phyloP scores from a whole-genome alignment of 1,284 basidiomycete genomes.

The Ceratobasidium sp. region DNA sequence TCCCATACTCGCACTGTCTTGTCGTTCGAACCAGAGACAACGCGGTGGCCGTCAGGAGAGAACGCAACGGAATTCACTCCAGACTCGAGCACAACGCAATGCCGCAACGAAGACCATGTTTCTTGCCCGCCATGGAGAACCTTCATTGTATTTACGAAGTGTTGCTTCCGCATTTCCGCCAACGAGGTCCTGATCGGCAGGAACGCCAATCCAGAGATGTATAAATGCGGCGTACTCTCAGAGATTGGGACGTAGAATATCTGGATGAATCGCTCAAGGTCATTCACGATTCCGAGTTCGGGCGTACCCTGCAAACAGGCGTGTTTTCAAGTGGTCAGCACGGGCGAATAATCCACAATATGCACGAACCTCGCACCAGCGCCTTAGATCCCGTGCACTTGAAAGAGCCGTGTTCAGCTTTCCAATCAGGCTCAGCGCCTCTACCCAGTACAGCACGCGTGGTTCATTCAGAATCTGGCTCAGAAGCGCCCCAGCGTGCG shows the following conservation, averaged over 20 bases:
- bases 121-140: neutral
- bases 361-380: slow-evolving; percentile 22
- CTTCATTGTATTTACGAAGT: neutral
- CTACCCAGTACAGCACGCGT: slow-evolving; percentile 36
- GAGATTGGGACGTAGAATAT: neutral
- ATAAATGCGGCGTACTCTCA: neutral
- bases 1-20: neutral
- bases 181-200: neutral
- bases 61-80: neutral
- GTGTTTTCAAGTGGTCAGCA: too few species aligned
- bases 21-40: neutral
- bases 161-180: too few species aligned
- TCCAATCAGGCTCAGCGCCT: slow-evolving; percentile 20
- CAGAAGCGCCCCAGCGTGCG: neutral
- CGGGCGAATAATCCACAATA: too few species aligned
- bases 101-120: neutral
- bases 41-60: neutral
- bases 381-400: neutral
- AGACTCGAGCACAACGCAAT: neutral
- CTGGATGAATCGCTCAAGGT: neutral
- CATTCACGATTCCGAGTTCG: neutral
- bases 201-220: neutral
- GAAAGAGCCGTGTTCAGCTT: neutral
- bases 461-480: neutral
- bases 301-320: too few species aligned